Evolutionary conservation across 805 yeast genomes (phyloP).

Genomic region (Yarrowia sp.): DNA sequence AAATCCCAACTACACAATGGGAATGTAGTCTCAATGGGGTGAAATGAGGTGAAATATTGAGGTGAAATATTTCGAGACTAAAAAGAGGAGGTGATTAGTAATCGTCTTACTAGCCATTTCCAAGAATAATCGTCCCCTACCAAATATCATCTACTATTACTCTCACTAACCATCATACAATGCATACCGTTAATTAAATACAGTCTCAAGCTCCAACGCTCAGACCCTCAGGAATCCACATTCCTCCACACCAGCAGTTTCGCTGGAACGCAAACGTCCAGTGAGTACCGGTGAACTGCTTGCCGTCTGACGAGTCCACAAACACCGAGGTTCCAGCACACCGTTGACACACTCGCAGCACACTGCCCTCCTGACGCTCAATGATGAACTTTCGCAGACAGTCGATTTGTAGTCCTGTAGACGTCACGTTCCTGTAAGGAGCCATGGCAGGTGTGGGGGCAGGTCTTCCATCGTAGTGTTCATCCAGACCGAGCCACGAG

Average conservation of each 20-base stretch:
- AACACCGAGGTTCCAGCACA: conserved; percentile 59
- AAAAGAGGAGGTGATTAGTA: too few relatives aligned
- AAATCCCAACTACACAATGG: background rate
- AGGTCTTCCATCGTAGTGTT: conserved; percentile 43
- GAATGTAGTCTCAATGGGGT: background rate
- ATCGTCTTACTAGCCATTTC: too few relatives aligned
- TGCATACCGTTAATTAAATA: conserved; percentile 10
- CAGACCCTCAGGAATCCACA: conserved; percentile 26
- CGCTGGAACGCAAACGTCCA: conserved; percentile 75
- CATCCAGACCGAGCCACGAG: conserved; percentile 63
- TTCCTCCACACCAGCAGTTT: conserved; percentile 77
- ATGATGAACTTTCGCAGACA: conserved; percentile 51
- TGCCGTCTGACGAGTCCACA: conserved; percentile 49
- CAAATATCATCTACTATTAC: too few relatives aligned
- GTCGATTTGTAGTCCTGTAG: conserved; percentile 45
- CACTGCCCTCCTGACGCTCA: conserved; percentile 50
- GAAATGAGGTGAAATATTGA: too few relatives aligned
- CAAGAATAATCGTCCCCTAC: too few relatives aligned
- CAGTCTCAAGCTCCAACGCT: background rate
- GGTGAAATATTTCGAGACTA: too few relatives aligned
- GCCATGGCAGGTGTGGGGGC: conserved; percentile 40
- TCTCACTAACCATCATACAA: too few relatives aligned
- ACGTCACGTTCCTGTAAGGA: conserved; percentile 30
- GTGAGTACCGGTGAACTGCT: conserved; percentile 47
- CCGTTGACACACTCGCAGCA: conserved; percentile 58